Conservation (phyloP, 306 rosid species). For the Vachellia collinsii region DNA sequence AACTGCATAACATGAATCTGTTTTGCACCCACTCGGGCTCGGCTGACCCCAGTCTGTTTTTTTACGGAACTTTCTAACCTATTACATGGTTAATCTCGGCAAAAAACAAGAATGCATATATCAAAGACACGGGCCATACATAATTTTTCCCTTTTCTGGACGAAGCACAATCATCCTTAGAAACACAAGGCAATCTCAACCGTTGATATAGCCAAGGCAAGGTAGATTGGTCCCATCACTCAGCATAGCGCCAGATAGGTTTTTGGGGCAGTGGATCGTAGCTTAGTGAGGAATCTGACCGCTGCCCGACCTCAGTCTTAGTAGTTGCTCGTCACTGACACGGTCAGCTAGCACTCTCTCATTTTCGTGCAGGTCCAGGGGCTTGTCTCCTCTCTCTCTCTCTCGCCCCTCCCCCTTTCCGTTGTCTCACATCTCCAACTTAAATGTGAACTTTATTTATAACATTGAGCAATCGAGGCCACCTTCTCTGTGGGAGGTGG, state of each 20-base stretch:
- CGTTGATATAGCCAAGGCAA: not conserved
- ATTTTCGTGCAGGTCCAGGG: not conserved
- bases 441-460: constrained; percentile 55
- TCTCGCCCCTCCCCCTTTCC: too few relatives aligned
- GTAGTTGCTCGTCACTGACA: constrained; percentile 52
- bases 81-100: not conserved
- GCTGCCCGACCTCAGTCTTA: constrained; percentile 52
- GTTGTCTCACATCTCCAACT: not conserved
- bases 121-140: not conserved
- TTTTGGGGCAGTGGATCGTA: constrained; percentile 9
- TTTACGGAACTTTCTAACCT: not conserved
- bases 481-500: constrained; percentile 57
- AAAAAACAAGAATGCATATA: not conserved
- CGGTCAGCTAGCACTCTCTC: constrained; percentile 52
- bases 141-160: too few relatives aligned
- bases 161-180: not conserved
- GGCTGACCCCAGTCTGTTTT: not conserved
- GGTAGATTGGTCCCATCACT: not conserved
- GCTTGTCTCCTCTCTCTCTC: not conserved
- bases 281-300: constrained; percentile 51
- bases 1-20: too few relatives aligned
- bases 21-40: too few relatives aligned
- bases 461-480: constrained; percentile 39
- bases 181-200: not conserved
- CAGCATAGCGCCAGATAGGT: not conserved